Evolutionary conservation across 768 basidiomycete genomes (phyloP).

Genomic region (Cystofilobasidium capitatum): DNA sequence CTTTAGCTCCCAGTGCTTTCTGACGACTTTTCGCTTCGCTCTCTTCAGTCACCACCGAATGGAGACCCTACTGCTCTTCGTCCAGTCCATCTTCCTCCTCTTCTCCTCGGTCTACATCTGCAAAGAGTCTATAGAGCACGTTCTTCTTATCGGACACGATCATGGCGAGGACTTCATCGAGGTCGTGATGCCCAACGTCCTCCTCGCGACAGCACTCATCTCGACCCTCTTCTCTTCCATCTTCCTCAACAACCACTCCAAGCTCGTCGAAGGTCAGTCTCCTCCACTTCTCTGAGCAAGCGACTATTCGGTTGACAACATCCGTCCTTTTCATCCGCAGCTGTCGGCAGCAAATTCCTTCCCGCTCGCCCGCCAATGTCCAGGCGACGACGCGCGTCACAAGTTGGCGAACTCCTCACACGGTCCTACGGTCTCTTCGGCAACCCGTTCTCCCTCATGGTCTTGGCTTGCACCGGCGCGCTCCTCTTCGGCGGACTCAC

Average conservation of each 20-base stretch:
- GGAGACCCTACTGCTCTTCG: constrained; percentile 45
- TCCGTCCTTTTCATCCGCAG: not conserved
- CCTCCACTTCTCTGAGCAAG: not conserved
- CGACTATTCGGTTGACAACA: too few relatives aligned
- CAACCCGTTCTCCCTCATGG: constrained; percentile 23
- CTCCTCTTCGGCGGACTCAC: constrained; percentile 21
- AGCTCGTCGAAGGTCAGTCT: constrained; percentile 40
- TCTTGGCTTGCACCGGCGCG: constrained; percentile 16
- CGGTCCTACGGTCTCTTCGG: constrained; percentile 11
- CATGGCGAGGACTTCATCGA: constrained; percentile 31
- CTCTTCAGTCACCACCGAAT: constrained; percentile 19
- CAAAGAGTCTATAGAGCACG: constrained; percentile 91
- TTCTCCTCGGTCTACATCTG: constrained; percentile 92
- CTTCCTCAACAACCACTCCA: constrained; percentile 39
- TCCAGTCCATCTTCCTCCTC: constrained; percentile 85
- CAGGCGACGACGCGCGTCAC: too few relatives aligned
- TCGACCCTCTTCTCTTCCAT: constrained; percentile 33
- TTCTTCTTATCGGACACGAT: constrained; percentile 50
- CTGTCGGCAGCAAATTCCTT: constrained; percentile 9
- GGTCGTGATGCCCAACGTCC: constrained; percentile 19
- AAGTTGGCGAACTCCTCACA: not conserved
- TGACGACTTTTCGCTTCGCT: not conserved
- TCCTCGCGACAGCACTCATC: constrained; percentile 11
- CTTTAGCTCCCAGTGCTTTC: not conserved
- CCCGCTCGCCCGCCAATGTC: not conserved